Conservation (phyloP, 768 basidiomycete species). For the Phlebiopsis gigantea region DNA sequence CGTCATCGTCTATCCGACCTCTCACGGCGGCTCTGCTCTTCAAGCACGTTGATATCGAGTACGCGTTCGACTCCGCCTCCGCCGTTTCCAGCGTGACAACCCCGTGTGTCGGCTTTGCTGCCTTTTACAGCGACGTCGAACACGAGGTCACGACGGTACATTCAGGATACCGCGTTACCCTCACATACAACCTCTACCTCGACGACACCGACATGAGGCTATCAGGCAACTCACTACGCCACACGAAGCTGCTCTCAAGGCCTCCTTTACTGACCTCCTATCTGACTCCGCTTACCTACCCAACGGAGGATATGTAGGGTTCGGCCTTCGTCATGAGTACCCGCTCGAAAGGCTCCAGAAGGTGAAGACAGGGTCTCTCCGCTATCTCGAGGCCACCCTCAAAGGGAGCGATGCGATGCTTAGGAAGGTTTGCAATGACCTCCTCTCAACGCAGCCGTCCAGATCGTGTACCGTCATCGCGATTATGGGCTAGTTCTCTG, state of each 20-base stretch:
- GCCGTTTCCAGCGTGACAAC: not conserved
- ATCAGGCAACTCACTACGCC: not conserved
- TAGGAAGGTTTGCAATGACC: not conserved
- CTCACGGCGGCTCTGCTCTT: constrained; percentile 37
- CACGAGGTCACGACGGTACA: constrained; percentile 37
- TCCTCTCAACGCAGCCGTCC: not conserved
- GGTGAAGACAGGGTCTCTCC: not conserved
- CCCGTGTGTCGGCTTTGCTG: constrained; percentile 28
- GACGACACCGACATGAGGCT: not conserved
- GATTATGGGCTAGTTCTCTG: no score
- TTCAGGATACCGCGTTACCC: constrained; percentile 35
- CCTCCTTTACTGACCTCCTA: constrained; percentile 23
- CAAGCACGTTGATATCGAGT: constrained; percentile 17
- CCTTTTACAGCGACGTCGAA: constrained; percentile 38
- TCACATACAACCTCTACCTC: constrained; percentile 35
- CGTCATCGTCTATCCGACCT: constrained; percentile 41
- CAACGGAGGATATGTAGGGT: constrained; percentile 32
- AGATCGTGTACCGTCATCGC: not conserved
- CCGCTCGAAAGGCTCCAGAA: no score
- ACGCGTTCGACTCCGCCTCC: constrained; percentile 29
- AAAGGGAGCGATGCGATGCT: constrained; percentile 6
- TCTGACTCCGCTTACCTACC: constrained; percentile 28
- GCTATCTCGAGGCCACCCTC: not conserved
- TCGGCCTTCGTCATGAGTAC: constrained; percentile 33
- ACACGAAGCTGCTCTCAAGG: not conserved